Evolutionary conservation across 441 rosid species (phyloP).

Genomic region (Erysimum cheiri): DNA sequence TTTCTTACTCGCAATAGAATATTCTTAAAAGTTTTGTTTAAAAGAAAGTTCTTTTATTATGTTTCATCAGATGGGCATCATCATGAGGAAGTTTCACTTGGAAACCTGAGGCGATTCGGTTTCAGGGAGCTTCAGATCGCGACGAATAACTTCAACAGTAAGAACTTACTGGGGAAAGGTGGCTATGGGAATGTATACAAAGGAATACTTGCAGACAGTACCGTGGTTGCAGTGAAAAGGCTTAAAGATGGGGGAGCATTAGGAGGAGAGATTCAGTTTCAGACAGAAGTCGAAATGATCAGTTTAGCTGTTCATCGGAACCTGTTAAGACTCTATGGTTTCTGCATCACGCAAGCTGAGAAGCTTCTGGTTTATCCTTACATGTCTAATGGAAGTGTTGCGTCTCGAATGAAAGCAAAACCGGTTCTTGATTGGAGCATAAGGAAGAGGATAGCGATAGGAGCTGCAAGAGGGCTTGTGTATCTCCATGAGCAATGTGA

Average conservation of each 20-base stretch:
- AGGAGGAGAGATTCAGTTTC: slow-evolving; percentile 95
- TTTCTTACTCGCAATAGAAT: slow-evolving; percentile 9
- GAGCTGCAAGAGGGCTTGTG: slow-evolving; percentile 80
- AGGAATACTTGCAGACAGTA: slow-evolving; percentile 74
- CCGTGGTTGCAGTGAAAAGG: slow-evolving; percentile 86
- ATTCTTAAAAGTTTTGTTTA: neutral
- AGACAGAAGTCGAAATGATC: slow-evolving; percentile 94
- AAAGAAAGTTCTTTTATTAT: slow-evolving; percentile 1
- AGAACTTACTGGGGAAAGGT: slow-evolving; percentile 84
- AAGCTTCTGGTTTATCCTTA: slow-evolving; percentile 88
- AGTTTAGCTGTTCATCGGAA: slow-evolving; percentile 95
- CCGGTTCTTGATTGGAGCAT: slow-evolving; percentile 49
- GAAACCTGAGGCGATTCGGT: slow-evolving; percentile 59
- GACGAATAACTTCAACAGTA: slow-evolving; percentile 80
- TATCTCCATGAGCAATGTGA: slow-evolving; percentile 97
- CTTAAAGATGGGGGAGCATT: slow-evolving; percentile 90
- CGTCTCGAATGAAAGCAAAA: slow-evolving; percentile 75
- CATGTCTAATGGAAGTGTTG: slow-evolving; percentile 98
- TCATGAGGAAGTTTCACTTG: slow-evolving; percentile 49
- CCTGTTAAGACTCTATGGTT: slow-evolving; percentile 81
- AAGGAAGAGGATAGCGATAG: slow-evolving; percentile 46
- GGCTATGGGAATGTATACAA: slow-evolving; percentile 94
- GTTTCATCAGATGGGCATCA: slow-evolving; percentile 41
- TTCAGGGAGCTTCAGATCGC: slow-evolving; percentile 89
- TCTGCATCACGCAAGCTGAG: slow-evolving; percentile 91